phyloP scores from a whole-genome alignment of 495 filamentous ascomycete genomes.

The Trichoderma gamsii region DNA sequence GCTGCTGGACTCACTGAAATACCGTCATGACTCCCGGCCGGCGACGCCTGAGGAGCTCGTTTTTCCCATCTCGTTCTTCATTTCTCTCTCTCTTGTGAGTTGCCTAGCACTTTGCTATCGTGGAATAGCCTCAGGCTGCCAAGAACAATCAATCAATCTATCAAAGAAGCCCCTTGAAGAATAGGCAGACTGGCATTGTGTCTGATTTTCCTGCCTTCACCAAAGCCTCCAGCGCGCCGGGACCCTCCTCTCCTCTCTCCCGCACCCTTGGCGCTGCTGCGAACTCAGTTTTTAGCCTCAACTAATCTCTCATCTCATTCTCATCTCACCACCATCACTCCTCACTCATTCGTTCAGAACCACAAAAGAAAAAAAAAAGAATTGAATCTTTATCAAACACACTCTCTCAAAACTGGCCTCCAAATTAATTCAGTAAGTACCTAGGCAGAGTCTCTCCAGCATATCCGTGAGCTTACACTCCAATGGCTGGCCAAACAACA shows the following conservation, averaged over 20 bases:
- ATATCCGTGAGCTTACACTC: slow-evolving; percentile 11
- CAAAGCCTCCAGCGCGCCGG: not conserved
- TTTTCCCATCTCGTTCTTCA: slow-evolving; percentile 27
- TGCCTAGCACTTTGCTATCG: not conserved
- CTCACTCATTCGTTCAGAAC: not conserved
- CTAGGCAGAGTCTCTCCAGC: not conserved
- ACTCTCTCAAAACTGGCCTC: not conserved
- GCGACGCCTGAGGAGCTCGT: slow-evolving; percentile 20
- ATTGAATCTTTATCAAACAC: not conserved
- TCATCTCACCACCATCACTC: not conserved
- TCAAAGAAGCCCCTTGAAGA: not conserved
- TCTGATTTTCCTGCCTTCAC: not conserved
- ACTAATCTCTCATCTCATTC: not conserved
- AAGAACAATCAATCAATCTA: not conserved
- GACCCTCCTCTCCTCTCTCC: not conserved
- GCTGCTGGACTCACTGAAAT: slow-evolving; percentile 35
- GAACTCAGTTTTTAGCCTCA: not conserved
- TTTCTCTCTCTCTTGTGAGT: slow-evolving; percentile 14
- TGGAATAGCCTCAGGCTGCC: not conserved
- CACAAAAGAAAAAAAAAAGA: not conserved
- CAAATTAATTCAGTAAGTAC: slow-evolving; percentile 1
- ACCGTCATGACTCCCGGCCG: slow-evolving; percentile 46
- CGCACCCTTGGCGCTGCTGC: slow-evolving; percentile 6
- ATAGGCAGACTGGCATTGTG: not conserved
- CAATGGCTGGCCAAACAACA: not conserved